These are phyloP conservation scores for Giardia duodenalis DNA, from an alignment of 208 protist species.

Conservation along the genomic window DNA sequence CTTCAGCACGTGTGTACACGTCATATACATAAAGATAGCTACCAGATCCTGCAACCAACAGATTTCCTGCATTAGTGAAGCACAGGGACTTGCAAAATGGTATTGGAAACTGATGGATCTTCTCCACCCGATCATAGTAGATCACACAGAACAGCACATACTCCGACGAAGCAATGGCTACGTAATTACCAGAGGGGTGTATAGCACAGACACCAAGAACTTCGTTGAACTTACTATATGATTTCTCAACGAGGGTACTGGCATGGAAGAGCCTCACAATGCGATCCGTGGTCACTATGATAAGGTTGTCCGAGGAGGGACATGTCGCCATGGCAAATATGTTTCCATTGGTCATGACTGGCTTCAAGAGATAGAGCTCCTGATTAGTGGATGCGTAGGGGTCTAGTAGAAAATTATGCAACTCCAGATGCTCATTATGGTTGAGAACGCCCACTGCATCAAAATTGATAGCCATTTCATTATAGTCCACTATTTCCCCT, in stretches of 20 bases:
- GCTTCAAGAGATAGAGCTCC: not conserved
- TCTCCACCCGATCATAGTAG: not conserved
- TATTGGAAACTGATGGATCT: not conserved
- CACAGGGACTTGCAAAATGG: not conserved
- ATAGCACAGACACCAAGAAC: not conserved
- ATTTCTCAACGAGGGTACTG: not conserved
- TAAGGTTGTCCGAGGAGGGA: not conserved
- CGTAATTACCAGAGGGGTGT: not conserved
- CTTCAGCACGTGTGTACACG: not conserved
- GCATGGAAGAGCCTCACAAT: not conserved
- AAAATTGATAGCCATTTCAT: not conserved
- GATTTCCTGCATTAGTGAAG: not conserved
- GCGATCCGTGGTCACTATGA: constrained; percentile 21
- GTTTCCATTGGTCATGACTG: not conserved
- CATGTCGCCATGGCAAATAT: not conserved
- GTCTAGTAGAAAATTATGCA: not conserved
- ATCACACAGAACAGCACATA: not conserved
- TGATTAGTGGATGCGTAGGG: not conserved
- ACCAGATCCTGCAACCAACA: not conserved
- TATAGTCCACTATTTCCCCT: constrained; percentile 14
- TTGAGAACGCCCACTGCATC: not conserved
- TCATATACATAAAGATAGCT: constrained; percentile 9
- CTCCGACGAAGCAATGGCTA: not conserved
- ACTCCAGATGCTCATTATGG: not conserved
- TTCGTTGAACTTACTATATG: not conserved